phyloP scores from a whole-genome alignment of 1,284 basidiomycete genomes.

The Volvariella volvacea region DNA sequence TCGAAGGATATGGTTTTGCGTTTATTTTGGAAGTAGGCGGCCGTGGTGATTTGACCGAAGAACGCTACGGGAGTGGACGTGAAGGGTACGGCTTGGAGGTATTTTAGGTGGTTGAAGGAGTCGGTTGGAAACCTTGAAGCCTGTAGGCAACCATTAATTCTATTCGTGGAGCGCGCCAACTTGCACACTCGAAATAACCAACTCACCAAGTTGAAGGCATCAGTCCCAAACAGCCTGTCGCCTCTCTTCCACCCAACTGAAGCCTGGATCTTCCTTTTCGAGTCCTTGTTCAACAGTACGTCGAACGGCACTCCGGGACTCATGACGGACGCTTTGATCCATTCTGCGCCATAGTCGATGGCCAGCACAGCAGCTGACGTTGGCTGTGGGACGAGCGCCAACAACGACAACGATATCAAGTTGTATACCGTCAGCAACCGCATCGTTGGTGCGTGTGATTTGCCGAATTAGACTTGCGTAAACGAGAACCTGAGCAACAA shows the following conservation, averaged over 20 bases:
- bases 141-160: slow-evolving; percentile 40
- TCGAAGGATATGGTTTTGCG: slow-evolving; percentile 55
- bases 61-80: slow-evolving; percentile 57
- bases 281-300: slow-evolving; percentile 93
- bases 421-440: slow-evolving; percentile 22
- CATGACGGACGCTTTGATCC: slow-evolving; percentile 94
- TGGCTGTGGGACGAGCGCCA: slow-evolving; percentile 30
- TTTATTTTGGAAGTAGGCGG: slow-evolving; percentile 49
- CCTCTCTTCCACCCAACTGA: slow-evolving; percentile 84
- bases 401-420: slow-evolving; percentile 24
- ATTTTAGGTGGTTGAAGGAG: slow-evolving; percentile 84
- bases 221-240: slow-evolving; percentile 84
- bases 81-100: slow-evolving; percentile 73
- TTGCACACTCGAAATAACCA: too few species aligned
- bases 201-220: slow-evolving; percentile 83
- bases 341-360: slow-evolving; percentile 95
- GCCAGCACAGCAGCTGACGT: slow-evolving; percentile 68
- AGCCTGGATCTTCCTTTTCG: slow-evolving; percentile 91
- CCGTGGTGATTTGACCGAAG: slow-evolving; percentile 60
- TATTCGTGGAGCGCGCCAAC: too few species aligned
- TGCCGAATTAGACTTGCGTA: not conserved
- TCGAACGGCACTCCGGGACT: slow-evolving; percentile 96
- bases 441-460: slow-evolving; percentile 18
- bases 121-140: slow-evolving; percentile 88
- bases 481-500: too few species aligned